Evolutionary conservation across 495 filamentous ascomycete genomes (phyloP).

Genomic region (Neurospora intermedia): DNA sequence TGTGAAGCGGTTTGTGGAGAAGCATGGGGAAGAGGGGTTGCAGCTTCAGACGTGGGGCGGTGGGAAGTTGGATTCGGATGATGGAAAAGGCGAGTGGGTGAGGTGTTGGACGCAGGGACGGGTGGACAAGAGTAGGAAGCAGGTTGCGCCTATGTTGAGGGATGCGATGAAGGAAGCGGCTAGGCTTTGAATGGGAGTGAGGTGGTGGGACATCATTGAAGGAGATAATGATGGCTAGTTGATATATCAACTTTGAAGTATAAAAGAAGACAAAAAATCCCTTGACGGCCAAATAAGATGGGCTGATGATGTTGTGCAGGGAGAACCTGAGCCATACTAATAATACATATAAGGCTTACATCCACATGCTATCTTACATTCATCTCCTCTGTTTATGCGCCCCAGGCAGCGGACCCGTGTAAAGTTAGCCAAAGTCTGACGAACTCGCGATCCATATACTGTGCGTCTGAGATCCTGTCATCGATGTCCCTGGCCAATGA

Average conservation of each 20-base stretch:
- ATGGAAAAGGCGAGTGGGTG: constrained; percentile 28
- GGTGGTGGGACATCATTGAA: neutral
- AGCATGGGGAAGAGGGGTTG: constrained; percentile 32
- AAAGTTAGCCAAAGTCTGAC: neutral
- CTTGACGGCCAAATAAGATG: neutral
- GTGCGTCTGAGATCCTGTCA: neutral
- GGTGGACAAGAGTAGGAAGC: constrained; percentile 67
- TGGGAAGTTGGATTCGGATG: constrained; percentile 35
- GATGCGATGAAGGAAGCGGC: constrained; percentile 41
- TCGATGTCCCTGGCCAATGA: neutral
- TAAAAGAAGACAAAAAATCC: neutral
- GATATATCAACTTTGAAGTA: neutral
- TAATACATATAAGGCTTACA: neutral
- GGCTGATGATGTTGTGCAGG: constrained; percentile 1
- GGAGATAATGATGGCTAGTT: neutral
- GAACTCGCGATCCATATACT: constrained; percentile 2
- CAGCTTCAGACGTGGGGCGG: constrained; percentile 45
- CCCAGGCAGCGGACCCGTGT: neutral
- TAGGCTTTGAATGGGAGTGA: constrained; percentile 14
- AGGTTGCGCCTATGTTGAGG: constrained; percentile 76
- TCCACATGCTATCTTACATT: neutral
- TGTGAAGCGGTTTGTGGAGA: constrained; percentile 42
- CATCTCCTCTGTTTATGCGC: neutral
- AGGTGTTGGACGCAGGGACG: constrained; percentile 59
- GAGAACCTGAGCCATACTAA: neutral